phyloP scores from a whole-genome alignment of 768 basidiomycete species.

The Podaxis carcinomalis region DNA sequence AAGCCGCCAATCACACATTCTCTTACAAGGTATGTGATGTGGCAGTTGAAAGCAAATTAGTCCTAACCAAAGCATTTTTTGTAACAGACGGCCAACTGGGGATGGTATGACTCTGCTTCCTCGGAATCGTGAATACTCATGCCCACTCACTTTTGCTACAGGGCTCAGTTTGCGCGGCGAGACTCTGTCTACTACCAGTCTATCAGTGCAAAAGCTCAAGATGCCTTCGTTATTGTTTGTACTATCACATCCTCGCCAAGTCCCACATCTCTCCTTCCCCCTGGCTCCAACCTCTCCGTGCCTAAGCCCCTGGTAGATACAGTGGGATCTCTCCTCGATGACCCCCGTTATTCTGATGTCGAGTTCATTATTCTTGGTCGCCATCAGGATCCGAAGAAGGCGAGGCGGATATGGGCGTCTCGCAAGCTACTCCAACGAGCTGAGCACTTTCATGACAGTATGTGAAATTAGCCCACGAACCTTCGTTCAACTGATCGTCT shows the following conservation, averaged over 20 bases:
- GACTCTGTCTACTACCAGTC: slow-evolving; percentile 66
- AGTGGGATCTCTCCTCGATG: slow-evolving; percentile 72
- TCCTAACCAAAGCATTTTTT: background rate
- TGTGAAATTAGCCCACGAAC: slow-evolving; percentile 7
- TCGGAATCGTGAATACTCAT: background rate
- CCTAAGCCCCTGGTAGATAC: slow-evolving; percentile 66
- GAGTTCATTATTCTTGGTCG: slow-evolving; percentile 66
- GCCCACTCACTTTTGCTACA: slow-evolving; percentile 18
- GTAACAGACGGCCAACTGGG: slow-evolving; percentile 82
- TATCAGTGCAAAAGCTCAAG: slow-evolving; percentile 44
- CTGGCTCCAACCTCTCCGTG: slow-evolving; percentile 47
- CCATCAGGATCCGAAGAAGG: slow-evolving; percentile 30
- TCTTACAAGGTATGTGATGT: slow-evolving; percentile 48
- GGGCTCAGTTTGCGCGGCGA: slow-evolving; percentile 78
- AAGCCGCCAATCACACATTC: slow-evolving; percentile 80
- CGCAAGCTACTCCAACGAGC: slow-evolving; percentile 63
- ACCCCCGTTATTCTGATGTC: slow-evolving; percentile 82
- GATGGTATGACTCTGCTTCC: slow-evolving; percentile 50
- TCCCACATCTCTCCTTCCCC: slow-evolving; percentile 39
- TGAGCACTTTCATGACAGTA: slow-evolving; percentile 78
- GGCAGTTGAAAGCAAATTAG: background rate
- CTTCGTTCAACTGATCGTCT: background rate
- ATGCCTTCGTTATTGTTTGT: slow-evolving; percentile 74
- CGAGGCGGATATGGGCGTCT: slow-evolving; percentile 61
- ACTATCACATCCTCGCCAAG: slow-evolving; percentile 69